Evolutionary conservation across 148 eudicot genomes (phyloP), one percentile per base, ranked within the genome.

Genomic region (Camellia lanceoleosa): DNA sequence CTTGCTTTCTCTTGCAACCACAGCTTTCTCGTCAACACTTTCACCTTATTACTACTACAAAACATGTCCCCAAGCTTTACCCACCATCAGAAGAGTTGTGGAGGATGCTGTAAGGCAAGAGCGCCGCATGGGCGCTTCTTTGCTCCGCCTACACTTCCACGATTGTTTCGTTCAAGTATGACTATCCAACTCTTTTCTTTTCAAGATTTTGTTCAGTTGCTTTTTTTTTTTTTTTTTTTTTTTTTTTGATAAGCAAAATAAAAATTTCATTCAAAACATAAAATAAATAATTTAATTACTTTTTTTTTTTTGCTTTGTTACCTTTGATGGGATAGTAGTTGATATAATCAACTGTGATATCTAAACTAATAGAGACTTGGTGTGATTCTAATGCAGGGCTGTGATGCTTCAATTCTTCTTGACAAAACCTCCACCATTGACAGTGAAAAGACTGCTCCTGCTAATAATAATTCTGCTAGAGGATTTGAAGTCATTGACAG

Each of bases 71-170:
- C 12, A 63, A 5, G 87, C 87, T 75, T 65, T 85, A 74, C 78
- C 84, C 16, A 76, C 87, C 66, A 85, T 85, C 44, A 82, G 76
- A 80, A 71, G 70, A 0, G 82, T 55, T 0, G 82, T 82, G 0
- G 58, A 76, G 12, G 82, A 52, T 0, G 87, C 82, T 16, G 60
- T 85, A 47, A 43, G 38, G 68, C 73, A 76, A 71, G 84, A 85
- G 58, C 65, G 59, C 1, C 87, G 87, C 43, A 81, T 85, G 82
- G 87, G 87, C 7, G 87, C 87, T 76, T 85, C 87, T 75, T 68
- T 85, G 18, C 43, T 85, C 2, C 87, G 87, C 43, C 82, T 82
- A 3, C 82, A 81, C 55, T 85, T 85, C 52, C 87, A 85, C 44
- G 87, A 85, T 20, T 85, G 87, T 51, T 85, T 85, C 63, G 87